phyloP scores from a whole-genome alignment of 352 stramenopile genomes.

The Aphanomyces astaci region DNA sequence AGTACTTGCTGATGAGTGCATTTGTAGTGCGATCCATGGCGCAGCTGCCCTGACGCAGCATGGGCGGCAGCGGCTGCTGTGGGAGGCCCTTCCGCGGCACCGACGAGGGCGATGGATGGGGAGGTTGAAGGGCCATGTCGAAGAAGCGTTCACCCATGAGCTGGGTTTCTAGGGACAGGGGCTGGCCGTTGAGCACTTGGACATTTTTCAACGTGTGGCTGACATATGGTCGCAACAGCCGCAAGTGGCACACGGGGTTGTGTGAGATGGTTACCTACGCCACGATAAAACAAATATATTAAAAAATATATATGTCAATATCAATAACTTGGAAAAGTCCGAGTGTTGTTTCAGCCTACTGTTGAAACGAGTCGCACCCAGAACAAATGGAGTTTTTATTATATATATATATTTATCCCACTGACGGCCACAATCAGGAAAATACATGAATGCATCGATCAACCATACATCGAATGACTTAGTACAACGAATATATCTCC shows the following conservation, averaged over 20 bases:
- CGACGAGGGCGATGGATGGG: neutral
- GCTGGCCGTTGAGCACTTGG: slow-evolving; percentile 47
- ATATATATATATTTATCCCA: too few species aligned
- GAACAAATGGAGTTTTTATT: too few species aligned
- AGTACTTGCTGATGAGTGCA: slow-evolving; percentile 23
- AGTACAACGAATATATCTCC: too few species aligned
- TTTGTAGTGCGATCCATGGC: slow-evolving; percentile 34
- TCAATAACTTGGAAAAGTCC: too few species aligned
- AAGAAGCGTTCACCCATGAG: slow-evolving; percentile 51
- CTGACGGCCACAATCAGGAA: too few species aligned
- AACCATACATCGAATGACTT: too few species aligned
- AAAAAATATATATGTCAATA: too few species aligned
- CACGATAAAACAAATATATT: too few species aligned
- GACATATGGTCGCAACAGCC: slow-evolving; percentile 48
- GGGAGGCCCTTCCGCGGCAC: neutral
- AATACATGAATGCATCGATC: too few species aligned
- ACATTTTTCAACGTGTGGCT: slow-evolving; percentile 55
- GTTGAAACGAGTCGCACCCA: too few species aligned
- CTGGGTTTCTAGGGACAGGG: slow-evolving; percentile 44
- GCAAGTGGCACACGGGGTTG: slow-evolving; percentile 48
- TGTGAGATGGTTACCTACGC: slow-evolving; percentile 53
- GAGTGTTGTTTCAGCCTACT: too few species aligned
- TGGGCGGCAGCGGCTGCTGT: neutral
- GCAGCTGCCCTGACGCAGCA: slow-evolving; percentile 7
- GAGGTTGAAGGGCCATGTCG: slow-evolving; percentile 25